Conservation (phyloP, 75 land plant species). For the Chamaecyparis obtusa region DNA sequence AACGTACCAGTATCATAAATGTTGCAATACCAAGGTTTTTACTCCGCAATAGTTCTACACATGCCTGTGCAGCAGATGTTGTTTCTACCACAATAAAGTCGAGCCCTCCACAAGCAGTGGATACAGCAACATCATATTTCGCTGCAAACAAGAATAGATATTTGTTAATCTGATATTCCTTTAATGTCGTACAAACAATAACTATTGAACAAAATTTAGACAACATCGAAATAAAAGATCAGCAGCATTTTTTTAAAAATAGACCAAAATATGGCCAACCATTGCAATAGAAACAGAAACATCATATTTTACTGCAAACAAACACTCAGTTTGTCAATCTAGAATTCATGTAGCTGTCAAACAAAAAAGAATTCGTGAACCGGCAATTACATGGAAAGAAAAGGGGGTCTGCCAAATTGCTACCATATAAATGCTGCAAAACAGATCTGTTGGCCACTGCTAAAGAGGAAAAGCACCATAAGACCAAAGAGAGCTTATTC, state of each 20-base stretch:
- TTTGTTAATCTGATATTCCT: not conserved
- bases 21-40: conserved; percentile 91
- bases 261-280: not conserved
- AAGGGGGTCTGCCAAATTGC: not conserved
- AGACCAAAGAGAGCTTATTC: not conserved
- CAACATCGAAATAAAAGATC: not conserved
- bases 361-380: not conserved
- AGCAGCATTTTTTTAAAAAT: not conserved
- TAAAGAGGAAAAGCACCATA: not conserved
- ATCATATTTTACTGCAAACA: conserved; percentile 84
- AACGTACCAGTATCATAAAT: conserved; percentile 80
- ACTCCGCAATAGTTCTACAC: conserved; percentile 82
- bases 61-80: conserved; percentile 81
- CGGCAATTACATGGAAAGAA: not conserved
- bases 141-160: conserved; percentile 47
- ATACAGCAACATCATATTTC: conserved; percentile 92
- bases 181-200: not conserved
- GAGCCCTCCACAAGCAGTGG: conserved; percentile 91
- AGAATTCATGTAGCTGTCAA: not conserved
- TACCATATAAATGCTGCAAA: not conserved
- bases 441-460: not conserved
- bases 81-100: conserved; percentile 95
- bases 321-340: not conserved
- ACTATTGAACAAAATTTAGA: not conserved
- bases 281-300: conserved; percentile 88